Evolutionary conservation across 129 eudicot species (phyloP).

Genomic region (Flaveria robusta): DNA sequence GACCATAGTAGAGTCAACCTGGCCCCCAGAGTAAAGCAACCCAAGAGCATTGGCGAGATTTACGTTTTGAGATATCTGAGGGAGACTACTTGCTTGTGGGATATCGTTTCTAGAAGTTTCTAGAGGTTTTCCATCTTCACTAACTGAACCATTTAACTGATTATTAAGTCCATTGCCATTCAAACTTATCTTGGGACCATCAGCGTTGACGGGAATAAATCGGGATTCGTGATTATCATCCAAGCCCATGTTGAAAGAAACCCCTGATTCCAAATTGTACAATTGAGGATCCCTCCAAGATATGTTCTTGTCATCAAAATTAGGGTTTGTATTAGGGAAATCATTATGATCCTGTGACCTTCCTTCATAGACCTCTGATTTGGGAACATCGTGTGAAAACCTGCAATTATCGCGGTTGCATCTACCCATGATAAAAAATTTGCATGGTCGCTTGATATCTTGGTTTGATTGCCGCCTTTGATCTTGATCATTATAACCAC

Average conservation of each 20-base stretch:
- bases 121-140: slow-evolving; percentile 32
- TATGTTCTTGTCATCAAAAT: slow-evolving; percentile 36
- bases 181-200: slow-evolving; percentile 21
- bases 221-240: slow-evolving; percentile 34
- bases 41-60: slow-evolving; percentile 35
- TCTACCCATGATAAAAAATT: slow-evolving; percentile 64
- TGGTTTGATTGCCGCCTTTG: slow-evolving; percentile 43
- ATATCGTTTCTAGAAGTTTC: slow-evolving; percentile 28
- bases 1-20: slow-evolving; percentile 16
- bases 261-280: slow-evolving; percentile 37
- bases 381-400: slow-evolving; percentile 67
- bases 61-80: slow-evolving; percentile 36
- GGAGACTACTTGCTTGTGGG: slow-evolving; percentile 12
- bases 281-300: slow-evolving; percentile 53
- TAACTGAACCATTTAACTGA: slow-evolving; percentile 37
- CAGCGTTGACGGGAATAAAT: slow-evolving; percentile 18
- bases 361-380: slow-evolving; percentile 20
- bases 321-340: slow-evolving; percentile 19
- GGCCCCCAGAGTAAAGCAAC: slow-evolving; percentile 29
- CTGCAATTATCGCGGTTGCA: slow-evolving; percentile 67
- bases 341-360: slow-evolving; percentile 28
- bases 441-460: slow-evolving; percentile 50
- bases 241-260: neutral
- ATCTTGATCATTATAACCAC: slow-evolving; percentile 45
- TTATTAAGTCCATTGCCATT: slow-evolving; percentile 35